These are phyloP conservation scores for Aspergillus costaricaensis DNA, from an alignment of 2,329 filamentous ascomycete species.

Conservation along the genomic window DNA sequence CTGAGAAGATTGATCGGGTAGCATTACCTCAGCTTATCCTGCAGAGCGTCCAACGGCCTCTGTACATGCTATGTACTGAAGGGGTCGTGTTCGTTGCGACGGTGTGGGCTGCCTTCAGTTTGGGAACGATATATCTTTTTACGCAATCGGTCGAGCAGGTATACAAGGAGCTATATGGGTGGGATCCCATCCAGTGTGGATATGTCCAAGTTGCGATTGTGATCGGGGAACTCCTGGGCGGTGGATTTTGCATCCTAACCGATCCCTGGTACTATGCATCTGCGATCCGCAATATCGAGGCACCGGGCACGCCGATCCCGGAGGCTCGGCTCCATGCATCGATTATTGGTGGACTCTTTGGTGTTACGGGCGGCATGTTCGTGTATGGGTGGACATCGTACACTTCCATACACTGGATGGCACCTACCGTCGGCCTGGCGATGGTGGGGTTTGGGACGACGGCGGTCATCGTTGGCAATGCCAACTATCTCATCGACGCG, in stretches of 20 bases:
- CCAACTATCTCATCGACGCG: conserved; percentile 51
- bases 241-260: conserved; percentile 35
- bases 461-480: conserved; percentile 48
- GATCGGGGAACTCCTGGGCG: conserved; percentile 44
- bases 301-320: conserved; percentile 43
- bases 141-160: conserved; percentile 46
- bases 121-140: conserved; percentile 46
- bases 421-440: conserved; percentile 33
- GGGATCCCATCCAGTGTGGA: conserved; percentile 33
- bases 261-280: conserved; percentile 28
- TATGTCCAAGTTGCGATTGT: conserved; percentile 45
- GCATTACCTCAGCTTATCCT: conserved; percentile 30
- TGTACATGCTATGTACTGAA: conserved; percentile 42
- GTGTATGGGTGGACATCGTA: conserved; percentile 39
- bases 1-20: conserved; percentile 37
- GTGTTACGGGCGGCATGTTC: conserved; percentile 39
- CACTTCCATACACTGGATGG: conserved; percentile 33
- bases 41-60: conserved; percentile 39
- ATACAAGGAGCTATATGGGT: conserved; percentile 35
- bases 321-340: conserved; percentile 47
- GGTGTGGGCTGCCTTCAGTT: conserved; percentile 47
- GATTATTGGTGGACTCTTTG: conserved; percentile 34
- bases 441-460: conserved; percentile 46
- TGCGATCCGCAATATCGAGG: conserved; percentile 40
- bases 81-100: conserved; percentile 46